Evolutionary conservation across 352 stramenopile genomes (phyloP), one percentile per base, ranked within the genome.

Genomic region (Phytophthora pisi): DNA sequence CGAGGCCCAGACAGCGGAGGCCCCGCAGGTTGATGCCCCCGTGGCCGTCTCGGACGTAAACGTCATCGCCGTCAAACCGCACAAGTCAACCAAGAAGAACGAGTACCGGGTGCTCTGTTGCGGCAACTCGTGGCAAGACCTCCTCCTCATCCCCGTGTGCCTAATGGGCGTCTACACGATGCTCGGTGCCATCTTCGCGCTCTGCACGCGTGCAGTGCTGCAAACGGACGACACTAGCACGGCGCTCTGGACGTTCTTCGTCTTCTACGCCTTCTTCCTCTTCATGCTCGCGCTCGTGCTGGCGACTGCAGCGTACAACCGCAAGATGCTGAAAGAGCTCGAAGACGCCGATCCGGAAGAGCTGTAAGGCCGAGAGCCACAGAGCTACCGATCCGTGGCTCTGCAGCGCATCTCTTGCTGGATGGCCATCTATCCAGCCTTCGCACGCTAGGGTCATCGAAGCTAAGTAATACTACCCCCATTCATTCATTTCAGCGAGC

Each of bases 171-270:
- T 91, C 24, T 94, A 92, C 65, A 55, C 63, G 50, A 72, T 94
- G 47, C 88, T 87, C 31, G 81, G 70, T 52, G 76, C 80, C 18
- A 76, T 92, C 57, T 94, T 92, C 49, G 86, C 78, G 53, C 81
- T 91, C 18, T 91, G 82, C 74, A 86, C 77, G 43, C 81, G 79
- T 56, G 78, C 84, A 10, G 82, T 92, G 55, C 66, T 92, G n/a
- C 82, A 91, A 67, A 92, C 84, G 47, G 81, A 91, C 50, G 81
- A 94, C 66, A 90, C 84, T 34, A 78, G 80, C 53, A 86, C 86
- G n/a, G 80, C 84, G 63, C 75, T 93, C n/a, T 93, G 86, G 86
- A 75, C 79, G 46, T 92, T 93, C 73, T 93, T 92, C 60, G 82
- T 77, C 30, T 70, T 91, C 64, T 93, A 88, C 64, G 77, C 82